A percentile compares a stretch with the other conserved stretches of the same genome.
Conservation (phyloP, 176 grass and related monocot genomes). For the Saccharum spontaneum region DNA sequence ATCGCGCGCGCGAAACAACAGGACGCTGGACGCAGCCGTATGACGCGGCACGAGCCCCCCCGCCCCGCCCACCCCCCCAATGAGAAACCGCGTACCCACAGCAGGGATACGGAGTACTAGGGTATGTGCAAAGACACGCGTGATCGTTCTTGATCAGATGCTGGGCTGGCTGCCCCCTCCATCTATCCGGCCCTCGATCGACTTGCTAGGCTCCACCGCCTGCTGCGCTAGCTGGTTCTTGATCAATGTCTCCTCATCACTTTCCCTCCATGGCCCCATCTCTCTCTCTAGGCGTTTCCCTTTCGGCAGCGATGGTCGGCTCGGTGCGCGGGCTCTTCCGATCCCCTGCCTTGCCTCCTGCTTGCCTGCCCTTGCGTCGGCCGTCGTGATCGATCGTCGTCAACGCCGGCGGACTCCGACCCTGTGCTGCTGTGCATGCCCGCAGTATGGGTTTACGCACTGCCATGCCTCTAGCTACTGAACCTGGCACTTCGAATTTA, state of each 20-base stretch:
- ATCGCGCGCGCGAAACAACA: not conserved
- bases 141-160: too few species aligned
- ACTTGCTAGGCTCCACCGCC: too few species aligned
- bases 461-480: not conserved
- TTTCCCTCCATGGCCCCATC: too few species aligned
- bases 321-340: not conserved
- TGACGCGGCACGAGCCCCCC: too few species aligned
- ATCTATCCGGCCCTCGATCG: too few species aligned
- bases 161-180: too few species aligned
- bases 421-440: not conserved
- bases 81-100: too few species aligned
- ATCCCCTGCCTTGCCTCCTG: not conserved
- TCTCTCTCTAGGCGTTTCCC: not conserved
- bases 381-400: not conserved
- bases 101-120: too few species aligned
- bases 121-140: too few species aligned
- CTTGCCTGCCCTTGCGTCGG: not conserved
- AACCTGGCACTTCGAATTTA: too few species aligned
- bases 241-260: not conserved
- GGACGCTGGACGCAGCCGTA: not conserved
- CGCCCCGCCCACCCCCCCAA: too few species aligned
- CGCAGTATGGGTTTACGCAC: not conserved
- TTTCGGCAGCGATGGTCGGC: not conserved
- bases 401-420: not conserved
- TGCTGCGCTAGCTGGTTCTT: too few species aligned